A percentile compares a stretch with the other conserved stretches of the same genome.
phyloP scores from a whole-genome alignment of 352 stramenopile genomes.

The Hyaloperonospora brassicae region DNA sequence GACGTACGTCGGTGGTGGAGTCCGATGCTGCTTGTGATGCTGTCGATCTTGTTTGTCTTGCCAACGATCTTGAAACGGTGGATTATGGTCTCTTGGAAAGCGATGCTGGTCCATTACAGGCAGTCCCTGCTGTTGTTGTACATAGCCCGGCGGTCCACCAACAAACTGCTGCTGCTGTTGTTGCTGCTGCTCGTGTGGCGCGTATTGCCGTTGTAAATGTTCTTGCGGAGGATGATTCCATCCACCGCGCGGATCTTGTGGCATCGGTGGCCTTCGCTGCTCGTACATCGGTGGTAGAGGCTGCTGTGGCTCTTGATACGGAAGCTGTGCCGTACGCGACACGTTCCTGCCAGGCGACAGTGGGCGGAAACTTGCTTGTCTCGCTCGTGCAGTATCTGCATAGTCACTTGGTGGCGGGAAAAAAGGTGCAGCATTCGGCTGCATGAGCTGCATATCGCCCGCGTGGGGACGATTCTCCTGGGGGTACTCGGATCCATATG shows the following conservation, averaged over 20 bases:
- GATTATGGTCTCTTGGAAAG: conserved; percentile 22
- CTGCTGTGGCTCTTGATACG: background rate
- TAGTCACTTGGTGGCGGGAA: conserved; percentile 18
- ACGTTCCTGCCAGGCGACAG: conserved; percentile 10
- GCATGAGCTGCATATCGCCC: conserved; percentile 11
- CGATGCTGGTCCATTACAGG: conserved; percentile 11
- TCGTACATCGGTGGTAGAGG: background rate
- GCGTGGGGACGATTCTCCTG: no score
- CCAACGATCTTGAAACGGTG: conserved; percentile 19
- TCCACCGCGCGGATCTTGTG: conserved; percentile 9
- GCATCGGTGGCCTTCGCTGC: conserved; percentile 8
- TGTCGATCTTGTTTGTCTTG: conserved; percentile 18
- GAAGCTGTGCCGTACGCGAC: background rate
- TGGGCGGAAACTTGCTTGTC: conserved; percentile 36
- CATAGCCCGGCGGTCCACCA: conserved; percentile 9
- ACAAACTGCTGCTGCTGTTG: conserved; percentile 12
- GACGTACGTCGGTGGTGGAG: conserved; percentile 53
- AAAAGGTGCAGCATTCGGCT: conserved; percentile 5
- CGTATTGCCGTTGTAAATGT: conserved; percentile 13
- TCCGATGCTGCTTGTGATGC: conserved; percentile 23
- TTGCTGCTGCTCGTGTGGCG: conserved; percentile 4
- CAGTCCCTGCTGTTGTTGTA: conserved; percentile 4
- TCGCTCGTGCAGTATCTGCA: conserved; percentile 26
- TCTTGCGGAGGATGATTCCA: conserved; percentile 14
- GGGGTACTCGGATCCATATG: conserved; percentile 12